Conservation (phyloP, 2,329 filamentous ascomycete species). For the Ceratocystis destructans region DNA sequence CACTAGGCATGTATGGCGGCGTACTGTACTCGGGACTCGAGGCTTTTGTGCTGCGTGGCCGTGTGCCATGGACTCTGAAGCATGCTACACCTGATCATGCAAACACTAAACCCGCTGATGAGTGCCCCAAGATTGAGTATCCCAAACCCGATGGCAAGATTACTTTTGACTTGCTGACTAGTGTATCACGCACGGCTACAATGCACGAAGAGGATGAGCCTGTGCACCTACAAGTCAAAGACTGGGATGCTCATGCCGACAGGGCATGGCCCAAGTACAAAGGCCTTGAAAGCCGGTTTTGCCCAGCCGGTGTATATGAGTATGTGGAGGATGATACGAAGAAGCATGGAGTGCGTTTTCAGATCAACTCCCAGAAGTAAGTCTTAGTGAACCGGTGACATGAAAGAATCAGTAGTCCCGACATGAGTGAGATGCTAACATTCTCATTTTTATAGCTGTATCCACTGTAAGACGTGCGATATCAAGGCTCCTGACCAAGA, state of each 20-base stretch:
- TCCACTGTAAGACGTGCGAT: slow-evolving; percentile 99
- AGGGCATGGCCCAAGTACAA: slow-evolving; percentile 77
- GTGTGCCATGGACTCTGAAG: slow-evolving; percentile 80
- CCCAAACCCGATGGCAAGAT: slow-evolving; percentile 92
- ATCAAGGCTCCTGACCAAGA: slow-evolving; percentile 96
- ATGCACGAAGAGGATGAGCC: slow-evolving; percentile 99
- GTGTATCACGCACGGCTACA: slow-evolving; percentile 85
- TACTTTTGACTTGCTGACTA: slow-evolving; percentile 90
- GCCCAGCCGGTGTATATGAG: slow-evolving; percentile 93
- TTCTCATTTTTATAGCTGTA: slow-evolving; percentile 52
- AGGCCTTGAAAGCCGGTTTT: slow-evolving; percentile 92
- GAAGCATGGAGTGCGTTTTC: slow-evolving; percentile 79
- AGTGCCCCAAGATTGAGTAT: slow-evolving; percentile 83
- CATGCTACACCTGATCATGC: slow-evolving; percentile 67
- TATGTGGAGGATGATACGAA: slow-evolving; percentile 89
- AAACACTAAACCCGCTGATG: slow-evolving; percentile 64
- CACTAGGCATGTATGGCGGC: slow-evolving; percentile 78
- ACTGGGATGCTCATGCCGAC: slow-evolving; percentile 83
- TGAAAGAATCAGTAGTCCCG: not conserved
- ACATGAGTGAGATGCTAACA: slow-evolving; percentile 12
- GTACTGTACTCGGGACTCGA: slow-evolving; percentile 88
- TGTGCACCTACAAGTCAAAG: slow-evolving; percentile 83
- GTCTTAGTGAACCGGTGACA: slow-evolving; percentile 27
- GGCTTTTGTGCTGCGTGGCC: slow-evolving; percentile 73
- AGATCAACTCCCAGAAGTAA: slow-evolving; percentile 96